Evolutionary conservation across 257 asterid genomes (phyloP), one percentile per base, ranked within the genome.

Genomic region (Ajuga chamaepitys): DNA sequence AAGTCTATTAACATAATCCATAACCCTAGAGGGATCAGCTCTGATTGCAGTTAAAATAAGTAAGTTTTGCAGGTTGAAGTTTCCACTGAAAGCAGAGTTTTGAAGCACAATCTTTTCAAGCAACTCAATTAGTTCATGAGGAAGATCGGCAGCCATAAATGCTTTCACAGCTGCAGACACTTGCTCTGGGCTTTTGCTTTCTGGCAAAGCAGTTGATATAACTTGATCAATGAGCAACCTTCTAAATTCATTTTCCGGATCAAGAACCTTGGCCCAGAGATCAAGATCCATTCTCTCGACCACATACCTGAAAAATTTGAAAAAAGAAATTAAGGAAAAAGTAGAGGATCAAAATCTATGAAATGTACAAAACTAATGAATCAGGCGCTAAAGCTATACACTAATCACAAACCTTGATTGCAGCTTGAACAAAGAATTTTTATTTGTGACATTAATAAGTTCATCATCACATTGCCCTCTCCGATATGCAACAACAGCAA

Each of bases 141-240:
- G 99, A 59, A 94, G 98, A 77, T 94, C 99, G 58, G 99, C 99
- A 20, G 98, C 88, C 98, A 94, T 94, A 78, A 94, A 94, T 2
- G 99, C 98, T 74, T 94, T 94, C 57, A 94, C 99, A 73, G 99
- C 98, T 11, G 99, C 99, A 70, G 99, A 94, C 68, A 94, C 99
- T 82, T 94, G 99, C 74, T 94, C 99, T 3, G 99, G 99, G 74
- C 98, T 90, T 86, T 94, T 91, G 94, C 99, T 94, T 77, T 94
- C 99, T 16, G 99, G 98, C 78, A 94, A 75, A 58, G 99, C 99
- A 85, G 99, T 94, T 61, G 99, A 94, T 42, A 94, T 97, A 75
- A 94, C 98, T 86, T 94, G 99, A 78, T 94, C 99, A 65, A 94
- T 94, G 70, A 94, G 96, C 83, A 86, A 85, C 80, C 99, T 82